Evolutionary conservation across 2,329 filamentous ascomycete species (phyloP).

Genomic region (Epichloe sp.): DNA sequence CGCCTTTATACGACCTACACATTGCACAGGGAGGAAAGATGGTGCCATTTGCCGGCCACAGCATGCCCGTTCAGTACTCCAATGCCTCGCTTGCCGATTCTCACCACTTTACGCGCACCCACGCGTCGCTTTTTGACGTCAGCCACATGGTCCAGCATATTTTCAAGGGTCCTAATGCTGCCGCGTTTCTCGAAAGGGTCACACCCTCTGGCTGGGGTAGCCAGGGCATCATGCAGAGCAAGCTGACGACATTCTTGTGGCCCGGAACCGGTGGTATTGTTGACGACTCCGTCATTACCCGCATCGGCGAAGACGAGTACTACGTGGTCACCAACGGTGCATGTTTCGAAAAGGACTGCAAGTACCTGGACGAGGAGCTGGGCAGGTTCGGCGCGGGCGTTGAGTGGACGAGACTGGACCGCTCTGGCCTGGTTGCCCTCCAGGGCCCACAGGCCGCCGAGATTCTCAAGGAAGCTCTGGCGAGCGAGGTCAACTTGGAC

Average conservation of each 20-base stretch:
- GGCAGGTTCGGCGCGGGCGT: constrained; percentile 37
- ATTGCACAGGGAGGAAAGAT: constrained; percentile 74
- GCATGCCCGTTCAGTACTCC: constrained; percentile 85
- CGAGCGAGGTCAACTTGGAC: constrained; percentile 41
- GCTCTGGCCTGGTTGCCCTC: constrained; percentile 71
- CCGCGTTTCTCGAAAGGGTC: constrained; percentile 68
- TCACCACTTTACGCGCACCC: constrained; percentile 77
- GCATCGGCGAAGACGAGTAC: constrained; percentile 60
- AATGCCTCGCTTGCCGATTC: constrained; percentile 67
- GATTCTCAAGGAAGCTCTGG: constrained; percentile 53
- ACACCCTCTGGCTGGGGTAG: constrained; percentile 62
- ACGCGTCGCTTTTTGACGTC: constrained; percentile 89
- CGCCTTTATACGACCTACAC: constrained; percentile 69
- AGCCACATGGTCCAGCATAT: constrained; percentile 92
- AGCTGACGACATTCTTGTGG: constrained; percentile 73
- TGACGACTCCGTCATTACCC: constrained; percentile 85
- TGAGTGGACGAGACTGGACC: constrained; percentile 58
- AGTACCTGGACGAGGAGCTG: constrained; percentile 62
- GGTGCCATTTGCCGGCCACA: constrained; percentile 88
- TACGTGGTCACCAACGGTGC: constrained; percentile 95
- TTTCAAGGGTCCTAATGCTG: constrained; percentile 67
- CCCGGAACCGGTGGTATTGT: constrained; percentile 77
- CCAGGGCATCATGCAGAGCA: constrained; percentile 56
- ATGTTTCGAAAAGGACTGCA: constrained; percentile 77
- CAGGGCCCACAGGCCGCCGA: constrained; percentile 70